Evolutionary conservation across 1,139 yeast species (phyloP), one percentile per base, ranked within the genome.

Genomic region (Scheffersomyces lignicola): DNA sequence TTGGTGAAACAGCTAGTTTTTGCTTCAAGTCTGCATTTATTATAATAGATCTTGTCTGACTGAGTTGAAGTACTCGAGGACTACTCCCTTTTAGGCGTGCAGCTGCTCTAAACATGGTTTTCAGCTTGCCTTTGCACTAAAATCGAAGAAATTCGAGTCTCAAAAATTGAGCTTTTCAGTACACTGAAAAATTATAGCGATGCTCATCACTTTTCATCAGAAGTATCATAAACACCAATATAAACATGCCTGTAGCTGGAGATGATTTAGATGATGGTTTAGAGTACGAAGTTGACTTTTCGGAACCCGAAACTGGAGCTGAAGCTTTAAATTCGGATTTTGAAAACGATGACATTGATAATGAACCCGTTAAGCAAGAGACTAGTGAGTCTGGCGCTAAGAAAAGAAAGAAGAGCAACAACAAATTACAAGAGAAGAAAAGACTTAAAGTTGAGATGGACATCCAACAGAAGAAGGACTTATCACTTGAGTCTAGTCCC

Each of bases 241-340:
- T 21, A 7, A 35, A n/a, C 24, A 38, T 39, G 43, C 29, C 44
- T 24, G 33, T 35, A n/a, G 52, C 34, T 33, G 56, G 43, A 2
- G 90, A 83, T 51, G 88, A 80, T 41, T 62, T 83, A 32, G 85
- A 81, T 35, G 90, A 83, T 52, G 87, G 85, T 2, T 66, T 83
- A 30, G 82, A 65, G 11, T 80, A 80, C 50, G 67, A 67, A 1
- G 65, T 73, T 20, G 81, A 70, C 15, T 56, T 62, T 24, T 41
- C 49, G 12, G 54, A 41, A 13, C 31, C 35, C 23, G 48, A 42
- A 30, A 43, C 37, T 15, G 24, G 11, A 10, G 23, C 8, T 9
- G 23, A 20, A 20, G 29, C 18, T 6, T n/a, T 15, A 31, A 26
- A 42, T 12, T 38, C 45, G 10, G 45, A 35, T 6, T 14, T 44